Conservation (phyloP, 768 basidiomycete genomes). For the Mrakia gelida region DNA sequence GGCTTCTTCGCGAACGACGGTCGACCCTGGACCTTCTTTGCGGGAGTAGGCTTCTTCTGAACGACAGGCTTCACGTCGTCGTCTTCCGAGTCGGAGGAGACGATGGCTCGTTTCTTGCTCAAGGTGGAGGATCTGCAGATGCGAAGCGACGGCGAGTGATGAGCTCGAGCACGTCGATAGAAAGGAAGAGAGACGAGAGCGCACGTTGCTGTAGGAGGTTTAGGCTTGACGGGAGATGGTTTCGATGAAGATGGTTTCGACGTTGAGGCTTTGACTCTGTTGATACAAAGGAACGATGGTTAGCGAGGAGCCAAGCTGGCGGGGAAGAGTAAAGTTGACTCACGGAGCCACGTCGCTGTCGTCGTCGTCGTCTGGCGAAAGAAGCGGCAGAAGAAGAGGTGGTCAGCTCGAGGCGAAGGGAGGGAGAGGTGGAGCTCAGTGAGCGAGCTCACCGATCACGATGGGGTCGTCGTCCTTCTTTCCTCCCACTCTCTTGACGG, state of each 20-base stretch:
- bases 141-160: neutral
- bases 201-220: neutral
- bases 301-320: neutral
- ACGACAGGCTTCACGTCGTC: constrained; percentile 36
- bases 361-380: neutral
- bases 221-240: neutral
- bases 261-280: constrained; percentile 23
- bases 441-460: neutral
- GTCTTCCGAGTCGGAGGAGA: constrained; percentile 28
- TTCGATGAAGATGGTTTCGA: constrained; percentile 30
- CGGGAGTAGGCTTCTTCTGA: constrained; percentile 33
- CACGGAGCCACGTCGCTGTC: neutral
- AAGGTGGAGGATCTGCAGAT: neutral
- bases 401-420: neutral
- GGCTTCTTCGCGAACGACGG: neutral
- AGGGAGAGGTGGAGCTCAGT: neutral
- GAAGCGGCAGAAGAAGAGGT: neutral
- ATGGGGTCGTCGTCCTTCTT: constrained; percentile 9
- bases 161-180: neutral
- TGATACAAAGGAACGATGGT: neutral
- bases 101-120: neutral
- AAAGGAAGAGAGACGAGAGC: neutral
- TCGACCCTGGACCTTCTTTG: neutral
- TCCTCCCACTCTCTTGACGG: neutral
- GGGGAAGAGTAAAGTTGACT: neutral